A percentile compares a stretch with the other conserved stretches of the same genome.
Conservation (phyloP, 768 basidiomycete genomes). For the Solioccasus polychromus region DNA sequence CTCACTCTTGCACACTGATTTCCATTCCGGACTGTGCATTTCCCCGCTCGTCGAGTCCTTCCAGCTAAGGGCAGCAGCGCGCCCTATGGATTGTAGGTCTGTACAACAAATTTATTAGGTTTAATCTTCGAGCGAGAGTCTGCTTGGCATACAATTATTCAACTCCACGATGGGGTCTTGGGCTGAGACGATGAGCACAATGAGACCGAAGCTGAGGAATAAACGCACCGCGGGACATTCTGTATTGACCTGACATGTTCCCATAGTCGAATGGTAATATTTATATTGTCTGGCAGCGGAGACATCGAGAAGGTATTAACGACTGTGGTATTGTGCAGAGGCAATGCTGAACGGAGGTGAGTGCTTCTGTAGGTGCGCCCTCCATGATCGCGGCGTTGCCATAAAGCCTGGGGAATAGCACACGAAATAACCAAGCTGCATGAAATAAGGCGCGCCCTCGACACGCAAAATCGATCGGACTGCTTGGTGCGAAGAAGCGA, state of each 20-base stretch:
- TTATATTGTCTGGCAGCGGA: slow-evolving; percentile 27
- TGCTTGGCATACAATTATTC: slow-evolving; percentile 39
- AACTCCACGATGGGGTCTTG: slow-evolving; percentile 33
- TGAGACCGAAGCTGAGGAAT: not conserved
- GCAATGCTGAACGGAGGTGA: slow-evolving; percentile 31
- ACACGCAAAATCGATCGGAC: slow-evolving; percentile 34
- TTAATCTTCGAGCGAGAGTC: not conserved
- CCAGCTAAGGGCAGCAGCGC: slow-evolving; percentile 52
- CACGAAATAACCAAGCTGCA: slow-evolving; percentile 28
- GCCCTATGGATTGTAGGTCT: slow-evolving; percentile 55
- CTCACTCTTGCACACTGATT: slow-evolving; percentile 56
- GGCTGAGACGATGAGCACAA: slow-evolving; percentile 17
- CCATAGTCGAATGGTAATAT: slow-evolving; percentile 18
- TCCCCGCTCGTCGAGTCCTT: slow-evolving; percentile 44
- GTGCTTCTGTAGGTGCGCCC: slow-evolving; percentile 20
- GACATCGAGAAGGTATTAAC: slow-evolving; percentile 20
- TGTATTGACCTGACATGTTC: slow-evolving; percentile 9
- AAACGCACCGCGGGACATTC: slow-evolving; percentile 23
- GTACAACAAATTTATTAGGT: not conserved
- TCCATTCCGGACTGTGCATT: slow-evolving; percentile 51
- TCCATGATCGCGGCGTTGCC: slow-evolving; percentile 30
- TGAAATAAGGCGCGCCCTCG: slow-evolving; percentile 31
- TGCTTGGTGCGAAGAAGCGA: slow-evolving; percentile 33
- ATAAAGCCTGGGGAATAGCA: slow-evolving; percentile 23
- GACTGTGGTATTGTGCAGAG: slow-evolving; percentile 22